Base-by-base conservation (phyloP, 2,329 filamentous ascomycete species). In the Colletotrichum sp. region DNA sequence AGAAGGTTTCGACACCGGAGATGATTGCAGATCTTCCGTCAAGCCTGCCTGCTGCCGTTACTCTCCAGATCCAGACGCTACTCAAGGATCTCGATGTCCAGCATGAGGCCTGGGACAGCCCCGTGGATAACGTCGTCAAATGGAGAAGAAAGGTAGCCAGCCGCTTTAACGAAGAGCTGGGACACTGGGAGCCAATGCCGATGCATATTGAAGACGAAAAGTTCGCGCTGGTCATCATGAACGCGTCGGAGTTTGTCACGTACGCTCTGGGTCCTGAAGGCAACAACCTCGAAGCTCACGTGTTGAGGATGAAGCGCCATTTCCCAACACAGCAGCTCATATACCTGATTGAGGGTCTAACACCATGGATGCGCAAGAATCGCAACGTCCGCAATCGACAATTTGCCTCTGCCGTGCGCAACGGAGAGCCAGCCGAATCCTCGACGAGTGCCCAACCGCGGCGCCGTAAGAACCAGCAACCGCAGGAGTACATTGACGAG, bases 11-110 rank as follows among this genome's bases (percentile, higher is more conserved):
- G 0, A 91, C 92, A 0, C 90, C 90, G 0, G 94, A 97, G 82
- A 96, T 97, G 94, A 93, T 96, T 67, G 88, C 95, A 3, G 91
- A 95, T 79, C 86, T 96, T 28, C 90, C 94, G 0, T 84, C 85
- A 0, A 89, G 88, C 3, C 84, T 96, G 2, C 84, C 89, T 26
- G 82, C 87, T 0, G 86, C 84, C 1, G 81, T 89, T 28, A 86
- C 81, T 28, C 82, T 87, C 2, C 89, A 90, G 63, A 82, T 90
- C 7, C 84, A 89, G 70, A 82, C 86, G 1, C 84, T 93, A n/a
- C 85, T 94, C 1, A 81, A 84, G 3, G 86, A 88, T 3, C 80
- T 92, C 4, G 84, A 88, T 16, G 89, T 92, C 12, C 82, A 90
- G 67, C 84, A 86, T 74, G 80, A 83, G 30, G 82, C 82, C 5